Conservation (phyloP, 2,329 filamentous ascomycete species). For the Lasiodiplodia hormozganensis region DNA sequence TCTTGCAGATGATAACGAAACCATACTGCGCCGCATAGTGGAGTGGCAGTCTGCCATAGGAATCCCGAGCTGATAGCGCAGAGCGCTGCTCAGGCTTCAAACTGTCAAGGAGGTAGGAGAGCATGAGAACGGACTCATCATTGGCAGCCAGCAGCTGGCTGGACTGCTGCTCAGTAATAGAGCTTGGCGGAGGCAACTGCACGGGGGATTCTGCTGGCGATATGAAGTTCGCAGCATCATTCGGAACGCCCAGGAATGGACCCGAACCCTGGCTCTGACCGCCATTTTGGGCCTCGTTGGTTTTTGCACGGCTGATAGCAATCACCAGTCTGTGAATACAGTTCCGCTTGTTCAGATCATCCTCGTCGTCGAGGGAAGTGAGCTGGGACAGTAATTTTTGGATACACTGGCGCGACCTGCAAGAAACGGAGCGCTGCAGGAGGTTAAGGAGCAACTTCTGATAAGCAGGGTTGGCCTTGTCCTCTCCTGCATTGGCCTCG, state of each 20-base stretch:
- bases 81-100: slow-evolving; percentile 71
- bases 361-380: slow-evolving; percentile 78
- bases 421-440: slow-evolving; percentile 77
- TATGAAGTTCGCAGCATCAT: slow-evolving; percentile 74
- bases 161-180: slow-evolving; percentile 70
- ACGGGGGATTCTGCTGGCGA: slow-evolving; percentile 77
- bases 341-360: slow-evolving; percentile 94
- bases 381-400: slow-evolving; percentile 72
- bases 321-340: slow-evolving; percentile 93
- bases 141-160: slow-evolving; percentile 67
- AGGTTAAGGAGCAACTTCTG: slow-evolving; percentile 79
- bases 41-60: slow-evolving; percentile 81
- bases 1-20: slow-evolving; percentile 86
- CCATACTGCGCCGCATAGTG: slow-evolving; percentile 97
- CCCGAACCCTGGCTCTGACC: slow-evolving; percentile 53
- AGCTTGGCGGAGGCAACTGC: slow-evolving; percentile 65
- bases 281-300: slow-evolving; percentile 54
- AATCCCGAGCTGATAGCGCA: slow-evolving; percentile 74
- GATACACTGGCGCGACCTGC: slow-evolving; percentile 72
- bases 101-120: slow-evolving; percentile 68
- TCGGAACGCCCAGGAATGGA: slow-evolving; percentile 47
- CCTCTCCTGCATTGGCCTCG: slow-evolving; percentile 62
- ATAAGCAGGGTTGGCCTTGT: slow-evolving; percentile 56
- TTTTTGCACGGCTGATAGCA: slow-evolving; percentile 80
- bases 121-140: slow-evolving; percentile 76